Evolutionary conservation across 2,329 filamentous ascomycete genomes (phyloP), one percentile per base, ranked within the genome.

Genomic region (Fusarium penzigii): DNA sequence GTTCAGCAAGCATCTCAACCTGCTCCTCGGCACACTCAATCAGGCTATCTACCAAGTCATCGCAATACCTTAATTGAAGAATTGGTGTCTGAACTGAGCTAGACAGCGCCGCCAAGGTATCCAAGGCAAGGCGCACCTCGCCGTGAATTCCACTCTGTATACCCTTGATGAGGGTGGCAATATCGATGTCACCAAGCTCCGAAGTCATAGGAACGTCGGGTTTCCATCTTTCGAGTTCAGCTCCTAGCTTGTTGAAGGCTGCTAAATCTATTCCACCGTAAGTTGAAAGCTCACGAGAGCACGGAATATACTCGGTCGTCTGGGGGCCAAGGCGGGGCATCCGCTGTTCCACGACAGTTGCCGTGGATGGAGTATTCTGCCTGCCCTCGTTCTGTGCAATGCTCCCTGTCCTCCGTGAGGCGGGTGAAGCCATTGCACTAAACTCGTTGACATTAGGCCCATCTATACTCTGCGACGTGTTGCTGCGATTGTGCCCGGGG

Each of bases 1-100:
- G 86, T 58, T 96, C 90, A 1, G 87, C 88, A n/a, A 99, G 79
- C 11, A 89, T 69, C 39, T 96, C 91, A 20, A 93, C 77, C 68
- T 97, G 91, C 12, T 92, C 88, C 70, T 97, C 92, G 2, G 90
- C 94, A 67, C 90, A 96, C 61, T 97, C 94, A 34, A 97, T 78
- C 46, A 99, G 74, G 1, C 89, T 88, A 54, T 97, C 94, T 16
- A 96, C 81, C 51, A 99, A 73, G 67, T 97, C 94, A 51, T 96
- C 92, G 66, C 90, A 96, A 49, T 84, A 83, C 51, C 85, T 79
- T 39, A 96, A 75, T 40, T 85, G 80, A 17, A 87, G 74, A 40
- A 86, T 84, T 16, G 92, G 77, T n/a, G 80, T 78, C 20, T 87
- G 79, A 5, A 82, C 82, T 3, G 89, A 90, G 13, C 74, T 69